Conservation (phyloP, 192 early-diverging fungal species). For the Neocallimastix lanati region DNA sequence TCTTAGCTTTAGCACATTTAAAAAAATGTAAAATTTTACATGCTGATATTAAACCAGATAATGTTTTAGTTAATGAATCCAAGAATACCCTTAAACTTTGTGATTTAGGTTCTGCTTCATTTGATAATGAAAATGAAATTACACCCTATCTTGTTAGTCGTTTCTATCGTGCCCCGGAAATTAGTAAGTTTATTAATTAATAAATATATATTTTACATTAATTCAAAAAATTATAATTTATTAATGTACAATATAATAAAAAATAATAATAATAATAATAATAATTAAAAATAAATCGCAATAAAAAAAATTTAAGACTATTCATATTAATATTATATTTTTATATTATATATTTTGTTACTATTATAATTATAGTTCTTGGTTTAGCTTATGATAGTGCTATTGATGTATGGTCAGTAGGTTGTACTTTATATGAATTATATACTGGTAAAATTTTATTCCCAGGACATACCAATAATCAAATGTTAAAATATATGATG, state of each 20-base stretch:
- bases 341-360: too few species aligned
- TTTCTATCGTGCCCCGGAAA: slow-evolving; percentile 94
- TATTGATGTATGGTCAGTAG: slow-evolving; percentile 92
- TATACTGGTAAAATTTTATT: slow-evolving; percentile 91
- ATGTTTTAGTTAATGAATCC: slow-evolving; percentile 70
- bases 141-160: slow-evolving; percentile 90
- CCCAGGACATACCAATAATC: slow-evolving; percentile 83
- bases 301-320: too few species aligned
- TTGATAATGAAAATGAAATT: slow-evolving; percentile 73
- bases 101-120: slow-evolving; percentile 84
- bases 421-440: slow-evolving; percentile 82
- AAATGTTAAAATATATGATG: slow-evolving; percentile 89
- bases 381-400: slow-evolving; percentile 72
- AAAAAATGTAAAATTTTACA: slow-evolving; percentile 70
- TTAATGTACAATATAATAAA: too few species aligned
- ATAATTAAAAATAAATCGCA: too few species aligned
- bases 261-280: too few species aligned
- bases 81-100: slow-evolving; percentile 72
- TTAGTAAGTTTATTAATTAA: slow-evolving; percentile 39
- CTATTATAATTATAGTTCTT: slow-evolving; percentile 30
- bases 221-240: too few species aligned
- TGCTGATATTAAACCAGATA: slow-evolving; percentile 97
- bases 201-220: too few species aligned
- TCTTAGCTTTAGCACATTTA: slow-evolving; percentile 64
- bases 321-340: too few species aligned